These are phyloP conservation scores for Xylona heveae DNA, from an alignment of 495 filamentous ascomycete genomes.

Conservation along the genomic window DNA sequence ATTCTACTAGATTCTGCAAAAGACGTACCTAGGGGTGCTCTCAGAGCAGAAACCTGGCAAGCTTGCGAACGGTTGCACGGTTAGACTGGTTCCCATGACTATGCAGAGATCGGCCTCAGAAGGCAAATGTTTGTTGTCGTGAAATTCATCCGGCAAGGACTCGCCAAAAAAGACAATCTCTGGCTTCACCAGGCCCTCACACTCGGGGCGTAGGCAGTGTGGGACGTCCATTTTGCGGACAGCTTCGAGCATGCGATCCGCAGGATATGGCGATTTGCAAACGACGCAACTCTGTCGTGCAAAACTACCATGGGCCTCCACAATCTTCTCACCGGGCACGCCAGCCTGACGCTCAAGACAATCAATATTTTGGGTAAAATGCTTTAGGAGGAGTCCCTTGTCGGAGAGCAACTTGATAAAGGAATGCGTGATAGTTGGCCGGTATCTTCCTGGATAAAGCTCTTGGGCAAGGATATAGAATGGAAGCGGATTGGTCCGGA, in stretches of 20 bases:
- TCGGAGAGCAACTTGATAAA: slow-evolving; percentile 58
- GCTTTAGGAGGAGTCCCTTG: slow-evolving; percentile 57
- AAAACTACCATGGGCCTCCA: slow-evolving; percentile 93
- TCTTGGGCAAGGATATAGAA: slow-evolving; percentile 87
- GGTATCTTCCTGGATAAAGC: slow-evolving; percentile 78
- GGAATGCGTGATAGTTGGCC: slow-evolving; percentile 63
- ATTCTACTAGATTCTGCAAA: not conserved
- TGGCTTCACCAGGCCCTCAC: slow-evolving; percentile 75
- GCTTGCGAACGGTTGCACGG: slow-evolving; percentile 74
- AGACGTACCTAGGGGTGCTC: slow-evolving; percentile 23
- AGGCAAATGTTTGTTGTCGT: slow-evolving; percentile 30
- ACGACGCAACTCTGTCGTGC: slow-evolving; percentile 78
- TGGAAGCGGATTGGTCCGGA: slow-evolving; percentile 60
- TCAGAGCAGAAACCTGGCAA: slow-evolving; percentile 43
- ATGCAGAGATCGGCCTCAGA: slow-evolving; percentile 57
- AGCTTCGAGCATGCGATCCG: slow-evolving; percentile 45
- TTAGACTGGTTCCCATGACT: slow-evolving; percentile 79
- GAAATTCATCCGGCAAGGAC: slow-evolving; percentile 47
- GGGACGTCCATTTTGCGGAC: slow-evolving; percentile 45
- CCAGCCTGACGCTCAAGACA: slow-evolving; percentile 79
- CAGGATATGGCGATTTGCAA: slow-evolving; percentile 49
- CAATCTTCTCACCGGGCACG: slow-evolving; percentile 54
- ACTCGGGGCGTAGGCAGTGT: slow-evolving; percentile 32
- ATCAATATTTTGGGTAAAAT: slow-evolving; percentile 97
- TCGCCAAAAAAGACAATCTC: slow-evolving; percentile 95